A percentile compares a stretch with the other conserved stretches of the same genome.
These are phyloP conservation scores for Fennellomyces sp. DNA, from an alignment of 371 early-diverging fungal species.

Conservation along the genomic window DNA sequence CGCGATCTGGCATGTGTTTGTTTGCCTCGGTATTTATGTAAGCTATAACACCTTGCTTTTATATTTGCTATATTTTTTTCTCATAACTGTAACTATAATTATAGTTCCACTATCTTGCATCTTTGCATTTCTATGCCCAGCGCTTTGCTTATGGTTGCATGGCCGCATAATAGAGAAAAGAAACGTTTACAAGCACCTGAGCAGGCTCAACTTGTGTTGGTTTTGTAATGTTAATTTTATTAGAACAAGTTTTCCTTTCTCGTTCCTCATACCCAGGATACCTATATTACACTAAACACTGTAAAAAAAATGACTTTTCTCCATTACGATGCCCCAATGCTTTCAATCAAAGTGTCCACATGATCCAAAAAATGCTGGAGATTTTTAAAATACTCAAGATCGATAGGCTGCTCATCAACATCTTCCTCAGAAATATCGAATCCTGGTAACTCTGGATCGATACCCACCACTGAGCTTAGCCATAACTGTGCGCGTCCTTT, in stretches of 20 bases:
- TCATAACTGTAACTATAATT: background rate
- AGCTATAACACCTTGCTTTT: slow-evolving; percentile 16
- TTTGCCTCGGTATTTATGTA: slow-evolving; percentile 65
- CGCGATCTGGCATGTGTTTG: slow-evolving; percentile 80
- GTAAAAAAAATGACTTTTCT: background rate
- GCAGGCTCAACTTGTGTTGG: background rate
- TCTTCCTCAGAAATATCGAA: slow-evolving; percentile 12
- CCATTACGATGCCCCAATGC: slow-evolving; percentile 6
- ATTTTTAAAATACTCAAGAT: slow-evolving; percentile 22
- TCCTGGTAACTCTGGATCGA: slow-evolving; percentile 13
- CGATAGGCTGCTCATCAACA: background rate
- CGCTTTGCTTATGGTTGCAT: slow-evolving; percentile 48
- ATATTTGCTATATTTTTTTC: background rate
- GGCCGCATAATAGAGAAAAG: slow-evolving; percentile 5
- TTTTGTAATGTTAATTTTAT: background rate
- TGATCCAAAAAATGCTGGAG: slow-evolving; percentile 24
- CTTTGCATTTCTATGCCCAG: slow-evolving; percentile 47
- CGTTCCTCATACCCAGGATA: background rate
- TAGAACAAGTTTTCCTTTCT: background rate
- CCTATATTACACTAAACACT: background rate
- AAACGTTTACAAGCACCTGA: background rate
- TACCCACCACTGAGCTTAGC: slow-evolving; percentile 13
- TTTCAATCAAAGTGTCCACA: slow-evolving; percentile 24
- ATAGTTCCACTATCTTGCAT: slow-evolving; percentile 56
- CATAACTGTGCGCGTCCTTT: slow-evolving; percentile 9